These are phyloP conservation scores for Rhodamnia argentea DNA, from an alignment of 345 rosid species.

Conservation along the genomic window DNA sequence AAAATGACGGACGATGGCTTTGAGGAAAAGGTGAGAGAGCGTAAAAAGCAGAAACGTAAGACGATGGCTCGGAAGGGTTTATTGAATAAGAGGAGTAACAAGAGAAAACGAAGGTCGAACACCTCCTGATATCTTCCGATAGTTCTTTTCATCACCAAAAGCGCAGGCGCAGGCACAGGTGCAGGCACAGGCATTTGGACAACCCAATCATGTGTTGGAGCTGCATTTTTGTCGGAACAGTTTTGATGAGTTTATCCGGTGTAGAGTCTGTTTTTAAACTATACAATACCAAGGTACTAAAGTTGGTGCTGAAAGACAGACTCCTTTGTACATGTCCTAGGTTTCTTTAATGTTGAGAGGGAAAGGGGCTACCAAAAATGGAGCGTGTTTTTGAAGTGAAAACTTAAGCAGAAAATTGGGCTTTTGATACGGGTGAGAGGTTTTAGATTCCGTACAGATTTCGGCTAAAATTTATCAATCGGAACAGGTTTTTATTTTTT, in stretches of 20 bases:
- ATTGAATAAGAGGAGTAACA: conserved; percentile 27
- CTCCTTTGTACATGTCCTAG: not conserved
- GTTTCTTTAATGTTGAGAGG: not conserved
- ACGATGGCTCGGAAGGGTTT: conserved; percentile 55
- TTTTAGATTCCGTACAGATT: too few species aligned
- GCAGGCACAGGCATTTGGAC: not conserved
- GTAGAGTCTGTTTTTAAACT: not conserved
- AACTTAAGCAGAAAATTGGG: not conserved
- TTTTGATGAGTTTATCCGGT: not conserved
- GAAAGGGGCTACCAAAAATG: not conserved
- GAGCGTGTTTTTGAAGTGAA: not conserved
- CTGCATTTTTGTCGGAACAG: not conserved
- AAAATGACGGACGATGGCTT: conserved; percentile 85
- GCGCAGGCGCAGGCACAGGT: not conserved
- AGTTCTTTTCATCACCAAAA: not conserved
- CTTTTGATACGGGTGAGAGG: not conserved
- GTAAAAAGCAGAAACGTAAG: conserved; percentile 58
- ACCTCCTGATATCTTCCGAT: not conserved
- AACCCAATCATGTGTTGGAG: not conserved
- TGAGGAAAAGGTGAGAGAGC: conserved; percentile 66
- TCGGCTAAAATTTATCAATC: too few species aligned
- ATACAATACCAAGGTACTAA: not conserved
- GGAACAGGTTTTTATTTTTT: too few species aligned
- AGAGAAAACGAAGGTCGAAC: conserved; percentile 5
- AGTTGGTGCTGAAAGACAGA: not conserved